These are phyloP conservation scores for Saccharomycopsis sp. DNA, from an alignment of 805 yeast genomes.

Conservation along the genomic window DNA sequence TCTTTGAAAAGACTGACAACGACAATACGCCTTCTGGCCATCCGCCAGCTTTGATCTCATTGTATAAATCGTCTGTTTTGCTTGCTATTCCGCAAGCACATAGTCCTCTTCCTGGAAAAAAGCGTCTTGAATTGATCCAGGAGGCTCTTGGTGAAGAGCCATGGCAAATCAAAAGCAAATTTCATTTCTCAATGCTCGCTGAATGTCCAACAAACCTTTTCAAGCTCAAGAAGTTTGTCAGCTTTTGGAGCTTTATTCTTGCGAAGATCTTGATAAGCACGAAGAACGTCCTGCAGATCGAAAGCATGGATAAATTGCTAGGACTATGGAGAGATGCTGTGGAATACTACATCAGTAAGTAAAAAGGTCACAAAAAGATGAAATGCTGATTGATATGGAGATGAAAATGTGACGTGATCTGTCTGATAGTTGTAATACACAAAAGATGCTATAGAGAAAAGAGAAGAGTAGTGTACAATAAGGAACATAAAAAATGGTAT, in stretches of 20 bases:
- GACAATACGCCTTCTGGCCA: neutral
- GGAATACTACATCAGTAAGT: neutral
- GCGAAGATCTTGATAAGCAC: conserved; percentile 2
- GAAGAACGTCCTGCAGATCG: neutral
- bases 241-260: conserved; percentile 16
- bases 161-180: neutral
- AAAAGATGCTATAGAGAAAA: no score
- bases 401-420: no score
- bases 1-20: neutral
- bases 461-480: neutral
- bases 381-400: no score
- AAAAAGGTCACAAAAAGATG: neutral
- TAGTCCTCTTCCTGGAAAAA: neutral
- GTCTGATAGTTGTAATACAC: no score
- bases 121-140: neutral
- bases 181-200: neutral
- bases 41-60: neutral
- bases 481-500: neutral
- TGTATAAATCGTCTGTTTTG: neutral
- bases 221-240: conserved; percentile 15
- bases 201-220: conserved; percentile 3
- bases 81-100: neutral
- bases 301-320: conserved; percentile 3
- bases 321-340: conserved; percentile 10
- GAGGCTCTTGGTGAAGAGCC: neutral